These are phyloP conservation scores for Lactarius quietus DNA, from an alignment of 768 basidiomycete genomes.

Conservation along the genomic window DNA sequence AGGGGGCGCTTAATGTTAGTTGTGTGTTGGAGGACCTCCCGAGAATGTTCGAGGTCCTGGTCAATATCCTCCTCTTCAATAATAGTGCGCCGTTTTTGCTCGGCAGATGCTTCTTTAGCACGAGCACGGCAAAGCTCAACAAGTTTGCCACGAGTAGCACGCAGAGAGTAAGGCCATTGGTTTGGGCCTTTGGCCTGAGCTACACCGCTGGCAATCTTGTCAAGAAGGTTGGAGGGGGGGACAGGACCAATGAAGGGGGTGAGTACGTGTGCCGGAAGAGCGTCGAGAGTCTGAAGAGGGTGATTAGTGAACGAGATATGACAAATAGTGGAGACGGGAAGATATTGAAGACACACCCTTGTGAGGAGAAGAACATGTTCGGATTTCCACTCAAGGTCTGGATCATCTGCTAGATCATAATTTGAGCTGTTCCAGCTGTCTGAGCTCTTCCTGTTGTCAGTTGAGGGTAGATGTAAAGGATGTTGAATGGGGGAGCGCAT, in stretches of 20 bases:
- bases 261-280: conserved; percentile 76
- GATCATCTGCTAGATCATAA: conserved; percentile 56
- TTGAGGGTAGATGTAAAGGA: conserved; percentile 46
- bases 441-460: conserved; percentile 61
- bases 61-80: conserved; percentile 47
- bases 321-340: conserved; percentile 19
- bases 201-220: conserved; percentile 81
- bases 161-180: conserved; percentile 82
- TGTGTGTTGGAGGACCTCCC: conserved; percentile 44
- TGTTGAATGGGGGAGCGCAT: conserved; percentile 53
- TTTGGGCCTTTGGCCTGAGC: conserved; percentile 66
- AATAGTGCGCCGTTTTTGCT: conserved; percentile 38
- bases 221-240: conserved; percentile 81
- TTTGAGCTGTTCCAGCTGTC: conserved; percentile 87
- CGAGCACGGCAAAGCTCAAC: conserved; percentile 70
- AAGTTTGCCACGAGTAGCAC: conserved; percentile 78
- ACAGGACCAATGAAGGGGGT: conserved; percentile 84
- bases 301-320: conserved; percentile 8
- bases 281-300: conserved; percentile 65
- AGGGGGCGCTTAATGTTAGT: conserved; percentile 56
- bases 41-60: conserved; percentile 23
- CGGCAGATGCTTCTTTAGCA: conserved; percentile 46
- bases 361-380: conserved; percentile 67
- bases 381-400: conserved; percentile 67
- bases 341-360: conserved; percentile 45